These are phyloP conservation scores for Russula sp. DNA, from an alignment of 768 basidiomycete genomes.

Conservation along the genomic window DNA sequence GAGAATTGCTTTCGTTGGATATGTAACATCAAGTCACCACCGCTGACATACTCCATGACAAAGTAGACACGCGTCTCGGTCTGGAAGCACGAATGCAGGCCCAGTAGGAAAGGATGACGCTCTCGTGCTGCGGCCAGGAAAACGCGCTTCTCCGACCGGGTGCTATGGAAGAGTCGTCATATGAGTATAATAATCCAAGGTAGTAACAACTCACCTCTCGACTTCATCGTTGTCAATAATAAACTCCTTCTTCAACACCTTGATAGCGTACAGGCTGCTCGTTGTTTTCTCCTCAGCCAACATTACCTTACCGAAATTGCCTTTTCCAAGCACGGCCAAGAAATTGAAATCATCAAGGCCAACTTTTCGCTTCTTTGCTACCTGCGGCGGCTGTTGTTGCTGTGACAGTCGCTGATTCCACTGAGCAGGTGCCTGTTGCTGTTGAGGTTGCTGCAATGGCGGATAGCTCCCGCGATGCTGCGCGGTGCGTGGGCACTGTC, in stretches of 20 bases:
- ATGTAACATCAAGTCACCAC: conserved; percentile 98
- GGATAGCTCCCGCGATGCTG: conserved; percentile 23
- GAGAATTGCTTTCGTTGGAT: conserved; percentile 99
- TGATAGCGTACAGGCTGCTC: conserved; percentile 92
- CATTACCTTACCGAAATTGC: conserved; percentile 99
- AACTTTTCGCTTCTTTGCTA: conserved; percentile 69
- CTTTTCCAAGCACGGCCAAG: conserved; percentile 96
- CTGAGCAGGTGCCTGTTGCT: conserved; percentile 37
- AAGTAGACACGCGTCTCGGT: conserved; percentile 99
- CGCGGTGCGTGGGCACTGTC: neutral
- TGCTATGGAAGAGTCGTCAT: conserved; percentile 48
- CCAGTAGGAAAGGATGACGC: conserved; percentile 95
- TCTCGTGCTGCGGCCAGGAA: conserved; percentile 96
- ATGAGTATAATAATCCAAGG: neutral
- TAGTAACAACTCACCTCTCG: conserved; percentile 66
- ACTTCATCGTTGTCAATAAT: conserved; percentile 99
- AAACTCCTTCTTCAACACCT: conserved; percentile 99
- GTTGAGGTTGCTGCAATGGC: conserved; percentile 17
- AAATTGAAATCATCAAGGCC: conserved; percentile 99
- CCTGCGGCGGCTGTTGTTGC: conserved; percentile 38
- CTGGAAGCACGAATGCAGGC: conserved; percentile 98
- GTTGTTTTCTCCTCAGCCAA: conserved; percentile 96
- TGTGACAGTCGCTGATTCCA: conserved; percentile 34
- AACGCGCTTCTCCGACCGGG: conserved; percentile 98
- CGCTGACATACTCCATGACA: conserved; percentile 99